Evolutionary conservation across 2,329 filamentous ascomycete species (phyloP), one percentile per base, ranked within the genome.

Genomic region (Boeremia exigua): DNA sequence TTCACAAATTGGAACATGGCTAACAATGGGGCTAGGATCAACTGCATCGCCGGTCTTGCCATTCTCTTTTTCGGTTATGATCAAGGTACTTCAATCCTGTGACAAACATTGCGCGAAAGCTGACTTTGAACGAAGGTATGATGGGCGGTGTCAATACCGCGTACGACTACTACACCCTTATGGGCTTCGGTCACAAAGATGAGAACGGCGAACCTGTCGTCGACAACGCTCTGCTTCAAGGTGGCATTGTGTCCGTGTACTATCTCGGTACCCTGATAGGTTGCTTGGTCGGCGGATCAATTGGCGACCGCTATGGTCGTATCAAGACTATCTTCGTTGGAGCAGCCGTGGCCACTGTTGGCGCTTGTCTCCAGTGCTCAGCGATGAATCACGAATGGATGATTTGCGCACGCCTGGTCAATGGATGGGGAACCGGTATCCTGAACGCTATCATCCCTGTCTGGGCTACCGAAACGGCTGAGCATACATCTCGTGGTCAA

Each of bases 371-470:
- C 58, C 88, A 91, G 71, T 84, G 82, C 58, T 85, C 85, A 0
- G 86, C 88, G 0, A 81, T 85, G 75, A 89, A 88, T 61, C 78
- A 84, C 38, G 77, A 82, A 27, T 90, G 87, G 88, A 74, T 68
- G 82, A 56, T 59, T 17, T 61, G 58, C 80, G 82, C 84, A 11
- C 84, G 86, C 28, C 76, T 83, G 14, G 77, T 88, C 32, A 88
- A 87, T 51, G 86, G 86, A 5, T 83, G 87, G 40, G 88, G 88
- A 3, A 90, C 87, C 2, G 88, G 88, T 23, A 85, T 90, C 46
- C 71, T 90, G 32, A 91, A 89, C 65, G 84, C 86, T 7, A 89
- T 90, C 59, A 84, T 88, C 0, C 88, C 88, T 0, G 87, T 89
- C 3, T 90, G 86, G 86, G 86, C 87, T 0, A 88, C 88, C 0